These are phyloP conservation scores for Bacidia rubella DNA, from an alignment of 495 filamentous ascomycete genomes.

Conservation along the genomic window DNA sequence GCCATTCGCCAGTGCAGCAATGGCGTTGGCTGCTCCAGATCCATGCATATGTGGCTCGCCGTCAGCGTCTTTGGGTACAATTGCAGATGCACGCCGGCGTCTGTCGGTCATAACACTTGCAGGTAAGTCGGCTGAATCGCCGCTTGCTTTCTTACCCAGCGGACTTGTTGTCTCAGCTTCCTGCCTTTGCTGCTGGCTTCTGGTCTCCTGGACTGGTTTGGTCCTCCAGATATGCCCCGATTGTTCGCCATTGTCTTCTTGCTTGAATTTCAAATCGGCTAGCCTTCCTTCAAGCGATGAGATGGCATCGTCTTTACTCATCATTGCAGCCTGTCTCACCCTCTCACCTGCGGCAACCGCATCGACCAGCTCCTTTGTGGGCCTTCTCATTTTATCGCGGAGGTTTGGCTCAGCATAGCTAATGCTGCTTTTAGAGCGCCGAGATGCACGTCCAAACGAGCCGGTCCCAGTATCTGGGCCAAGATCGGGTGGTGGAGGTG, in stretches of 20 bases:
- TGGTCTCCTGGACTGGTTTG: slow-evolving; percentile 4
- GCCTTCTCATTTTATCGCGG: slow-evolving; percentile 75
- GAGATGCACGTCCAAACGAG: slow-evolving; percentile 41
- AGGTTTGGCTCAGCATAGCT: slow-evolving; percentile 83
- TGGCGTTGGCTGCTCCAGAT: slow-evolving; percentile 11
- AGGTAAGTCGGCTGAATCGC: slow-evolving; percentile 9
- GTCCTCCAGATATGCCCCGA: slow-evolving; percentile 13
- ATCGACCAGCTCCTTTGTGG: slow-evolving; percentile 58
- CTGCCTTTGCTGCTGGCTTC: slow-evolving; percentile 3
- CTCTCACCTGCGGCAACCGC: slow-evolving; percentile 46
- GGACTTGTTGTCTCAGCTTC: slow-evolving; percentile 17
- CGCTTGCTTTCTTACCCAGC: slow-evolving; percentile 11
- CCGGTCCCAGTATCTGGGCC: slow-evolving; percentile 27
- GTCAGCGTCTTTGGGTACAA: slow-evolving; percentile 4
- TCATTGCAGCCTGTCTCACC: slow-evolving; percentile 4
- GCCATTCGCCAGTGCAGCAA: slow-evolving; percentile 12
- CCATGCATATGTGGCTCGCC: not conserved
- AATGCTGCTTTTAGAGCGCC: slow-evolving; percentile 51
- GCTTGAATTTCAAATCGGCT: not conserved
- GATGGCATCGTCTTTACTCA: slow-evolving; percentile 4
- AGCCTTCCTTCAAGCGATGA: not conserved
- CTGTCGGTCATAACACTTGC: slow-evolving; percentile 16
- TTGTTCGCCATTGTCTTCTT: slow-evolving; percentile 13
- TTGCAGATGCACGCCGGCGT: slow-evolving; percentile 12
- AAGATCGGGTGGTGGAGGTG: slow-evolving; percentile 43